A percentile compares a stretch with the other conserved stretches of the same genome.
phyloP scores from a whole-genome alignment of 2,329 filamentous ascomycete species.

The Colletotrichum sidae region DNA sequence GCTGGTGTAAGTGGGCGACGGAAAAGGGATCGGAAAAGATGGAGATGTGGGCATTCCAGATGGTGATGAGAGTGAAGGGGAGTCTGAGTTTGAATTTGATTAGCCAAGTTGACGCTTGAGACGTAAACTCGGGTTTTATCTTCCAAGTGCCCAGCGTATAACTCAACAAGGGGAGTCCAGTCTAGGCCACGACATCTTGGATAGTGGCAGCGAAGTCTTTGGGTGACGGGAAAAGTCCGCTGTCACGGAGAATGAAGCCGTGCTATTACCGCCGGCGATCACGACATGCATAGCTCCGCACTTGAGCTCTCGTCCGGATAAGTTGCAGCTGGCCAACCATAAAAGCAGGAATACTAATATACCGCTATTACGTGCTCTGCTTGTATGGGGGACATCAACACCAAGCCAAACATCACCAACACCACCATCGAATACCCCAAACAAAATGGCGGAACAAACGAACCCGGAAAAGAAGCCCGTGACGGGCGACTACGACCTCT shows the following conservation, averaged over 20 bases:
- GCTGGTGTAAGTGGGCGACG: conserved; percentile 2
- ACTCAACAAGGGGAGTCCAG: no score
- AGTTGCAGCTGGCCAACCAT: conserved; percentile 26
- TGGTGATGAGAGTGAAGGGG: not conserved
- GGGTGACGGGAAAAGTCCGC: conserved; percentile 23
- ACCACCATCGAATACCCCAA: not conserved
- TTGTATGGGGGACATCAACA: not conserved
- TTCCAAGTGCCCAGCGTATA: no score
- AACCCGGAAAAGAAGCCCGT: conserved; percentile 11
- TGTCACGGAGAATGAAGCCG: conserved; percentile 17
- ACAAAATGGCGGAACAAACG: not conserved
- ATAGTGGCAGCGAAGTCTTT: not conserved
- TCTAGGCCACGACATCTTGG: no score
- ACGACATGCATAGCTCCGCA: conserved; percentile 35
- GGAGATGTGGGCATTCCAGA: not conserved
- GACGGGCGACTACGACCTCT: conserved; percentile 71
- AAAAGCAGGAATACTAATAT: conserved; percentile 23
- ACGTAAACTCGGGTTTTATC: not conserved
- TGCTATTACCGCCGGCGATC: conserved; percentile 29
- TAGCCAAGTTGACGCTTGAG: not conserved
- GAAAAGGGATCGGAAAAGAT: conserved; percentile 18
- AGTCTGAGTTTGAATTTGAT: not conserved
- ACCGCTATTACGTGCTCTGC: not conserved
- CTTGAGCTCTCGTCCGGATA: conserved; percentile 16
- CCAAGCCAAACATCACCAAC: not conserved